Percentiles rank a stretch among this genome's conserved stretches.
phyloP scores from a whole-genome alignment of 352 stramenopile species.

The Halophytophthora polymorphica region DNA sequence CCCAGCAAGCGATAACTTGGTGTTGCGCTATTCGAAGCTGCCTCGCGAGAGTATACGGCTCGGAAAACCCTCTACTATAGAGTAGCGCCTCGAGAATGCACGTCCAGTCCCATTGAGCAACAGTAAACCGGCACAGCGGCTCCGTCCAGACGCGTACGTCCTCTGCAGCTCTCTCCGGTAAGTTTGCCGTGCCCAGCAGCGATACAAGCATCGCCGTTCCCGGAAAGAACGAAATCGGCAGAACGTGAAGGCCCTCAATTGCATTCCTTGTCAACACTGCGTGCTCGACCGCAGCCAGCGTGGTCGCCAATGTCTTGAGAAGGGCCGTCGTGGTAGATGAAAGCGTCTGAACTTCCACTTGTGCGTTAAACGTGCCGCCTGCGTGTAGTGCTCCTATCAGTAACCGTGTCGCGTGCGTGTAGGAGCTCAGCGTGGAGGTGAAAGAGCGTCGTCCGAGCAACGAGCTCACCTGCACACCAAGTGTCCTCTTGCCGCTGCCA shows the following conservation, averaged over 20 bases:
- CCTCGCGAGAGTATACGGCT: slow-evolving; percentile 9
- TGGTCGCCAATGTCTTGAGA: slow-evolving; percentile 24
- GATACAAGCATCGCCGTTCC: slow-evolving; percentile 39
- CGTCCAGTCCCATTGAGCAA: slow-evolving; percentile 23
- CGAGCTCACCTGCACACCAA: slow-evolving; percentile 39
- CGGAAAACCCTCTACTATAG: slow-evolving; percentile 22
- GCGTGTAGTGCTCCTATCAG: slow-evolving; percentile 39
- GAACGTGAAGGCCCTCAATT: slow-evolving; percentile 25
- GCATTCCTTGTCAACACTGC: slow-evolving; percentile 29
- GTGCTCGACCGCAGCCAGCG: slow-evolving; percentile 31
- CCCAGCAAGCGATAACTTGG: slow-evolving; percentile 6
- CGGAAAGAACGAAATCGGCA: slow-evolving; percentile 28
- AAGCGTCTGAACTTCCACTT: slow-evolving; percentile 7
- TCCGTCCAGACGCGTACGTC: slow-evolving; percentile 19
- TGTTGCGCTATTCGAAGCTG: slow-evolving; percentile 23
- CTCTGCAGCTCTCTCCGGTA: slow-evolving; percentile 4
- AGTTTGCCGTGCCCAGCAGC: not conserved
- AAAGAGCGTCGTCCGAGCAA: slow-evolving; percentile 50
- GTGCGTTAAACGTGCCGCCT: slow-evolving; percentile 35
- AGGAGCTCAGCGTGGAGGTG: slow-evolving; percentile 13
- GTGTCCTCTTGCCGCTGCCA: slow-evolving; percentile 31
- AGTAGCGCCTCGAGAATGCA: slow-evolving; percentile 37
- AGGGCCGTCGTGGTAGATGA: slow-evolving; percentile 8
- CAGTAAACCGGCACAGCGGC: slow-evolving; percentile 23
- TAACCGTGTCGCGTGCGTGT: slow-evolving; percentile 33